These are phyloP conservation scores for Kazachstania sp. DNA, from an alignment of 1,139 yeast genomes.

Conservation along the genomic window DNA sequence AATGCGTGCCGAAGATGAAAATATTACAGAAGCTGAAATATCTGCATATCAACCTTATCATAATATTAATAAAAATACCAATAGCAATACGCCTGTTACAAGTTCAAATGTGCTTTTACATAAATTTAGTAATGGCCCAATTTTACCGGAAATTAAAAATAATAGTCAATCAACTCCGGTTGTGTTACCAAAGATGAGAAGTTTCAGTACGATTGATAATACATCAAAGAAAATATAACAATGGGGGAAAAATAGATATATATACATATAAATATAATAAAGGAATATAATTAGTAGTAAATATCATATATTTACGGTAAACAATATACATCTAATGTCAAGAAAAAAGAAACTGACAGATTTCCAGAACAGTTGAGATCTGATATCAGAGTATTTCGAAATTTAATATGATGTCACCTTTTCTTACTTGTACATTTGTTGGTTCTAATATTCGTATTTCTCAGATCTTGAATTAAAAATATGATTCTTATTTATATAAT, in stretches of 20 bases:
- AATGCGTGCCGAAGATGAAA: conserved; percentile 14
- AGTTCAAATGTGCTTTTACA: conserved; percentile 6
- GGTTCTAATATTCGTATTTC: no score
- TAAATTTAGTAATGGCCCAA: conserved; percentile 4
- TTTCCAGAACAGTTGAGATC: no score
- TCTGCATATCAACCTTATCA: conserved; percentile 6
- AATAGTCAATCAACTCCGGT: background rate
- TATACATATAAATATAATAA: no score
- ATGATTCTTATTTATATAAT: background rate
- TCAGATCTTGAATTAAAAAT: no score
- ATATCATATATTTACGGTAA: no score
- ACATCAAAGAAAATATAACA: background rate
- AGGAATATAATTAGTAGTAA: no score
- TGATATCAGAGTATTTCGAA: no score
- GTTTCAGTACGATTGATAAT: conserved; percentile 21
- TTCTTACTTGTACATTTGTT: no score
- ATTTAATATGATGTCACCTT: no score
- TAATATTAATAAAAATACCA: background rate
- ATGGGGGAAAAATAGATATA: background rate
- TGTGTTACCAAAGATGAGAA: conserved; percentile 22
- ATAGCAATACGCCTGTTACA: background rate
- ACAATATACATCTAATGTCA: no score
- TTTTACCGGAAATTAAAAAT: conserved; percentile 7
- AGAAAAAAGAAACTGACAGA: no score
- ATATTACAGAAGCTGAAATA: conserved; percentile 19